Evolutionary conservation across 257 asterid species (phyloP).

Genomic region (Fraxinus quadrangulata): DNA sequence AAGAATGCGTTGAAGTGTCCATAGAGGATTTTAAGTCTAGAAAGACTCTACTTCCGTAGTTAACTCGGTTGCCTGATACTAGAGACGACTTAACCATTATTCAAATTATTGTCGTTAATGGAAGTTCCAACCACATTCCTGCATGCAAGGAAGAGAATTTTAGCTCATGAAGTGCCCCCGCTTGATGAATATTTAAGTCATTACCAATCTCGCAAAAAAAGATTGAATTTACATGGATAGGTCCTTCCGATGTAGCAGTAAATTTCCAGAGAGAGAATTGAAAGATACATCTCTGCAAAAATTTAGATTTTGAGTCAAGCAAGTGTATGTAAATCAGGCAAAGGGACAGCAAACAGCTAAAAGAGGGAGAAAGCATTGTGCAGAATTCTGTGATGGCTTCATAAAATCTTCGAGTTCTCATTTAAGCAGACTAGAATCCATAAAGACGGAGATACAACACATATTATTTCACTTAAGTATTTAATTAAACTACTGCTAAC

Average conservation of each 20-base stretch:
- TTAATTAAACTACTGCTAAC: too few species aligned
- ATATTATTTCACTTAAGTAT: neutral
- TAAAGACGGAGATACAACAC: neutral
- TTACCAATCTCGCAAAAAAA: neutral
- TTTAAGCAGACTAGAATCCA: neutral
- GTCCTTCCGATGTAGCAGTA: constrained; percentile 37
- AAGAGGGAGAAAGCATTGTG: neutral
- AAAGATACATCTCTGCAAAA: constrained; percentile 64
- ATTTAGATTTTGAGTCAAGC: neutral
- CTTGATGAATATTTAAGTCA: neutral
- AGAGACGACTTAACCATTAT: constrained; percentile 41
- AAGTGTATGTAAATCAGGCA: neutral
- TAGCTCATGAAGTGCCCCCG: constrained; percentile 6
- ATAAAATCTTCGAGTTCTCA: neutral
- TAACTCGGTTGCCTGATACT: neutral
- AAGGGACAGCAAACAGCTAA: neutral
- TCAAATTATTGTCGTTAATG: constrained; percentile 38
- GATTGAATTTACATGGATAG: constrained; percentile 48
- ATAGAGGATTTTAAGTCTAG: neutral
- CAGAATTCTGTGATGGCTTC: neutral
- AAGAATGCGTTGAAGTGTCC: neutral
- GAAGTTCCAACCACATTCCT: constrained; percentile 64
- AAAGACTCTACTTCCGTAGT: neutral
- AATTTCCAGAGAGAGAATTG: constrained; percentile 53
- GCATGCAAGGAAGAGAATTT: constrained; percentile 23